A percentile compares a stretch with the other conserved stretches of the same genome.
These are phyloP conservation scores for Cladosporium halotolerans DNA, from an alignment of 2,329 filamentous ascomycete species.

Conservation along the genomic window DNA sequence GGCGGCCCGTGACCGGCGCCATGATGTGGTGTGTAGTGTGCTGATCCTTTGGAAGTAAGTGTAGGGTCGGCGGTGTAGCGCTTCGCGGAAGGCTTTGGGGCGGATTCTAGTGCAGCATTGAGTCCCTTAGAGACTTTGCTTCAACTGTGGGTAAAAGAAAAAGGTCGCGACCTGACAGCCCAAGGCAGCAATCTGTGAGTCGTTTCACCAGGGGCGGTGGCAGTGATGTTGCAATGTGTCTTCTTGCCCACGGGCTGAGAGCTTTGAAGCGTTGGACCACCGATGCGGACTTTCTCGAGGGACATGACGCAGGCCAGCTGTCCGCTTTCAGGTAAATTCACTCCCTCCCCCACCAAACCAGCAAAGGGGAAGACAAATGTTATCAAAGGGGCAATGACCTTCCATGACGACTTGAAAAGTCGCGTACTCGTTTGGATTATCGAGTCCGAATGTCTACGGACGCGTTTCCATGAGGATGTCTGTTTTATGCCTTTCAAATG, in stretches of 20 bases:
- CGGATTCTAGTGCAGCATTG: slow-evolving; percentile 5
- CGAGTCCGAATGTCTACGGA: too few species aligned
- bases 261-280: slow-evolving; percentile 5
- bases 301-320: slow-evolving; percentile 1
- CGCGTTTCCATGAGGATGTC: too few species aligned
- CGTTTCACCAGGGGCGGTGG: slow-evolving; percentile 3
- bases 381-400: too few species aligned
- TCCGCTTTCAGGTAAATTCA: slow-evolving; percentile 1
- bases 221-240: slow-evolving; percentile 9
- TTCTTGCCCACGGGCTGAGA: slow-evolving; percentile 4
- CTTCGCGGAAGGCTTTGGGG: slow-evolving; percentile 8
- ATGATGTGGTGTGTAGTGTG: slow-evolving; percentile 2
- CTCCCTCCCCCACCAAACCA: neutral
- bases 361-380: neutral
- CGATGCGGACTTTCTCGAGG: neutral
- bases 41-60: neutral
- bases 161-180: neutral
- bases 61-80: slow-evolving; percentile 8
- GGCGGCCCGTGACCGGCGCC: neutral
- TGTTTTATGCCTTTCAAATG: too few species aligned
- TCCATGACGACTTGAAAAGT: too few species aligned
- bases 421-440: too few species aligned
- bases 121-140: neutral
- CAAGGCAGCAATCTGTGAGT: neutral
- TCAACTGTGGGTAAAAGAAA: neutral